These are phyloP conservation scores for Calonectria henricotiae DNA, from an alignment of 2,329 filamentous ascomycete species.

Conservation along the genomic window DNA sequence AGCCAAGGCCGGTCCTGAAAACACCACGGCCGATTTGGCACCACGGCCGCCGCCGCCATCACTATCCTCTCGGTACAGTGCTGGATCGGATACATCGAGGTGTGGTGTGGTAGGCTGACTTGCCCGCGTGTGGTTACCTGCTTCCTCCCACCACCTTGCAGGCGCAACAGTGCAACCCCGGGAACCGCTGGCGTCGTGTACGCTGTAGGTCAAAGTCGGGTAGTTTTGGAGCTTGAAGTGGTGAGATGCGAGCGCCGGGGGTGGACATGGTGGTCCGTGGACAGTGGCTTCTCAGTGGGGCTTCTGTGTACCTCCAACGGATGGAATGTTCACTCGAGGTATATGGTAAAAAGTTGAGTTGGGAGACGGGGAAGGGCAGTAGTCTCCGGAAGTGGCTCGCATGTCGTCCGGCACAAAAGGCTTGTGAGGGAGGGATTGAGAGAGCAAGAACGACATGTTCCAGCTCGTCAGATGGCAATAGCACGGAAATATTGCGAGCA, in stretches of 20 bases:
- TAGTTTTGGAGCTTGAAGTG: constrained; percentile 34
- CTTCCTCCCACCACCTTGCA: constrained; percentile 17
- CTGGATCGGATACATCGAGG: constrained; percentile 21
- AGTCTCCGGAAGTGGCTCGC: constrained; percentile 14
- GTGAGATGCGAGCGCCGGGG: constrained; percentile 22
- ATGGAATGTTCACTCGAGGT: constrained; percentile 39
- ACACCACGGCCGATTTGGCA: constrained; percentile 16
- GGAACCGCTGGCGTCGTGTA: constrained; percentile 19
- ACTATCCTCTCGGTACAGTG: constrained; percentile 22
- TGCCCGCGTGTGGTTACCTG: constrained; percentile 20
- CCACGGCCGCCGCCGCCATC: constrained; percentile 15
- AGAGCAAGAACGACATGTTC: constrained; percentile 28
- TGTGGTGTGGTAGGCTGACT: constrained; percentile 21
- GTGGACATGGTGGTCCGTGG: constrained; percentile 32
- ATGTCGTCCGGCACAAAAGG: constrained; percentile 7
- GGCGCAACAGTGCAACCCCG: constrained; percentile 14
- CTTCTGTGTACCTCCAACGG: constrained; percentile 29
- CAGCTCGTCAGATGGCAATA: constrained; percentile 19
- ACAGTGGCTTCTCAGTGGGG: constrained; percentile 38
- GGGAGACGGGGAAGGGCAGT: constrained; percentile 24
- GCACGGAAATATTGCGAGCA: constrained; percentile 5
- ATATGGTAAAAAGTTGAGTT: constrained; percentile 30
- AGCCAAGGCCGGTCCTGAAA: constrained; percentile 24
- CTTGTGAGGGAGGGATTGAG: constrained; percentile 9
- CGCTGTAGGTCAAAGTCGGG: constrained; percentile 32